Evolutionary conservation across 2,329 filamentous ascomycete species (phyloP), one percentile per base, ranked within the genome.

Genomic region (Aspergillus sp.): DNA sequence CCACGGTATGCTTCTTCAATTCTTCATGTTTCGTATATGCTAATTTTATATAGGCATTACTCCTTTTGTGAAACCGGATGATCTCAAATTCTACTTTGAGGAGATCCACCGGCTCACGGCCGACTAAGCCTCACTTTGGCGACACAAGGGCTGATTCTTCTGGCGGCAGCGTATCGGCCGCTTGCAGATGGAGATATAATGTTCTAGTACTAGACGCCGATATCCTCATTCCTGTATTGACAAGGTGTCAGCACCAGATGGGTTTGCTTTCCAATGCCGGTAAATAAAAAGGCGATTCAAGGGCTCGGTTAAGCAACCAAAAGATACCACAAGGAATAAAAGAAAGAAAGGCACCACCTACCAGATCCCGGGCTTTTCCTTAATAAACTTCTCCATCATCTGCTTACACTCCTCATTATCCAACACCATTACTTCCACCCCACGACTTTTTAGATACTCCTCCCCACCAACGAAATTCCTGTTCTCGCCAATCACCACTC

Each of bases 51-150:
- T 57, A 95, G 91, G 91, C 60, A 92, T 99, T 62, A 99, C 95
- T 32, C 95, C 95, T 0, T 89, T 93, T 63, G 95, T 99, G 53
- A 89, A 98, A 66, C 95, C 95, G 0, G 92, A 98, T 49, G 88
- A 96, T 74, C 80, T 99, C 65, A 93, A 87, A 73, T 96, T 96
- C 78, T 99, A 90, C 80, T 93, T 99, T 64, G 82, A 96, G 70
- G 95, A 99, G 76, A 87, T 98, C 56, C 91, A 96, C 74, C 84
- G 90, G 15, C 62, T 77, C 44, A 75, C 74, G 17, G 62, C 62
- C 53, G 64, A 61, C n/a, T 69, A 56, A 62, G 26, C 20, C 42
- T 55, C 22, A 32, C 20, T 45, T 52, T 43, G 8, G 34, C 20
- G 17, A 42, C 11, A 24, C 24, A 50, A 53, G 13, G 47, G 45